Base-by-base conservation (phyloP, 495 filamentous ascomycete species). In the Letharia columbiana region DNA sequence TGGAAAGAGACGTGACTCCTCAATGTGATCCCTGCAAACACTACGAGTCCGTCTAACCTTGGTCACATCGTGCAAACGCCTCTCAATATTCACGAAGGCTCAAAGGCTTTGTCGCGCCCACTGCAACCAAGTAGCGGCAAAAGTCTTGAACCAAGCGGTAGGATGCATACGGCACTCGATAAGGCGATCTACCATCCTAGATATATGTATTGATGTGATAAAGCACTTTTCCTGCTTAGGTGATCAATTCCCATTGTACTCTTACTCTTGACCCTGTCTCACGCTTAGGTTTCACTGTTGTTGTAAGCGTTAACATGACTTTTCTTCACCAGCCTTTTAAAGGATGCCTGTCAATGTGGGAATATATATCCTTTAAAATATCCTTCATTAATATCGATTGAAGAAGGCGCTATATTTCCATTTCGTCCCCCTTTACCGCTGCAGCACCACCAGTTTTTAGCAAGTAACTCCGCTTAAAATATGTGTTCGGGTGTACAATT, bases 401-500 rank as follows among this genome's bases (percentile, higher is more conserved):
- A 57, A 18, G 15, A 57, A 18, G 17, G 54, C 33, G 28, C 28
- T 66, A 70, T 50, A 68, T 49, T 58, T 70, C 69, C 69, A 70
- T 67, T 31, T 64, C 31, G 54, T 69, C 67, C 3, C 74, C 76
- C 62, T 66, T 72, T 1, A 20, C 49, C 41, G 60, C 47, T 42
- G 49, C 59, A 41, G 75, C 69, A 28, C 72, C 71, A 52, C 75
- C 68, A 52, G 91, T 87, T 82, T 90, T 96, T 58, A 98, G 76
- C 70, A 95, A 70, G 75, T 90, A 98, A 72, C 91, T 93, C 67
- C 92, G 83, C 81, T 94, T 93, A 76, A 98, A 98, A 76, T 97
- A 99, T 64, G 91, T 91, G 75, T 99, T 99, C 13, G 95, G 95
- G 75, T 99, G 95, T 28, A 96, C 88, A 70, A 99, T 97, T 3